These are phyloP conservation scores for Piper longum DNA, from an alignment of 164 flowering plant species.

Conservation along the genomic window DNA sequence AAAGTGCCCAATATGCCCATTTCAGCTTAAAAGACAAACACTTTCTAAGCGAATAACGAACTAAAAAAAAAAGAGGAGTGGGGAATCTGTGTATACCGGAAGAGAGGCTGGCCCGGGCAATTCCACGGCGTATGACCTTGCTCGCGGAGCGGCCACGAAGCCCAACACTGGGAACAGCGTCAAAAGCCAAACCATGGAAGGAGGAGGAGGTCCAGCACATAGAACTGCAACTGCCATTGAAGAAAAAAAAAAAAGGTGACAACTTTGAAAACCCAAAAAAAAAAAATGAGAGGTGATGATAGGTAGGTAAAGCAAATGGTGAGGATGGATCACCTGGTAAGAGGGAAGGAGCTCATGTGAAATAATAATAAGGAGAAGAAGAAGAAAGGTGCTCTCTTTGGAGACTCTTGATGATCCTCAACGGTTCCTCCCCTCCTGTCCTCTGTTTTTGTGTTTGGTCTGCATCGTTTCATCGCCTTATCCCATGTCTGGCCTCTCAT, in stretches of 20 bases:
- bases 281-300: background rate
- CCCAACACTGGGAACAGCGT: background rate
- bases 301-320: background rate
- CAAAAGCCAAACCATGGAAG: slow-evolving; percentile 16
- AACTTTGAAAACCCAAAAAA: background rate
- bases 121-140: slow-evolving; percentile 5
- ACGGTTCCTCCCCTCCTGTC: no score
- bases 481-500: no score
- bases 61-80: no score
- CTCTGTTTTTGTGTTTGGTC: no score
- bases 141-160: slow-evolving; percentile 4
- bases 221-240: slow-evolving; percentile 20
- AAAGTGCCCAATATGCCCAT: no score
- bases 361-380: no score
- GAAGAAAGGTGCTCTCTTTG: no score
- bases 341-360: slow-evolving; percentile 3
- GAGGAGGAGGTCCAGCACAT: slow-evolving; percentile 31
- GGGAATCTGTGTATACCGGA: slow-evolving; percentile 12
- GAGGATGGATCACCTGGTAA: slow-evolving; percentile 2
- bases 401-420: no score
- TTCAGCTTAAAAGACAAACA: no score
- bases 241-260: background rate
- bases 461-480: no score
- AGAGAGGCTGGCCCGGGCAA: slow-evolving; percentile 17
- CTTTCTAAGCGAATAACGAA: no score